Evolutionary conservation across 768 basidiomycete species (phyloP), one percentile per base, ranked within the genome.

Genomic region (Cystofilobasidium capitatum): DNA sequence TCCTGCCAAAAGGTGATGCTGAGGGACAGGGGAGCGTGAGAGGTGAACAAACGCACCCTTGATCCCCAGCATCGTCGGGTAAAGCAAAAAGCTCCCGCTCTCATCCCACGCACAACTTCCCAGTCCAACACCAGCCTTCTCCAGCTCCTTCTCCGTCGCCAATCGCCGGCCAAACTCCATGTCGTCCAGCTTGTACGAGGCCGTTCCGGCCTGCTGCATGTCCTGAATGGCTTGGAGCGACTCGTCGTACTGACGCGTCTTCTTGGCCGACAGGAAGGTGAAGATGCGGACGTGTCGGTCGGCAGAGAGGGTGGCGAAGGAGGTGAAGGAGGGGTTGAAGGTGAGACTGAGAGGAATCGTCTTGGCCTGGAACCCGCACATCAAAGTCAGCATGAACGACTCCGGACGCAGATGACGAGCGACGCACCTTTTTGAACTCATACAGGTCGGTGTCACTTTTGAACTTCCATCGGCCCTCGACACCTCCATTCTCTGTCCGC

Each of bases 161-260:
- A 98, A 80, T n/a, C 94, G 83, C 65, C 94, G 81, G n/a, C 94
- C 92, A 74, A 99, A 97, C 76, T 99, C 96, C 96, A 99, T 99
- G 78, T 97, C 92, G 63, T 99, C 96, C 22, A 98, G 85, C 72
- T 85, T 87, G 78, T 88, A 89, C 24, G 90, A 83, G 0, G 89
- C 88, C 5, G 96, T 96, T 0, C 92, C 94, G 1, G 92, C 93
- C 76, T 98, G 96, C 76, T 99, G 96, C 92, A 99, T 97, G 77
- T 97, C 93, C 75, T 94, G 90, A 44, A 93, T 88, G 0, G 96
- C 93, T 35, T 83, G 79, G 8, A 98, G 81, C 0, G 89, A 91
- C 77, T 99, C 96, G 70, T 99, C 96, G 75, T 97, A 99, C 75
- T 89, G 90, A 24, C 94, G 86, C 20, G 84, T 86, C 71, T 97